Conservation (phyloP, 31 red algal species). For the Pterothamnion heteromorphum region DNA sequence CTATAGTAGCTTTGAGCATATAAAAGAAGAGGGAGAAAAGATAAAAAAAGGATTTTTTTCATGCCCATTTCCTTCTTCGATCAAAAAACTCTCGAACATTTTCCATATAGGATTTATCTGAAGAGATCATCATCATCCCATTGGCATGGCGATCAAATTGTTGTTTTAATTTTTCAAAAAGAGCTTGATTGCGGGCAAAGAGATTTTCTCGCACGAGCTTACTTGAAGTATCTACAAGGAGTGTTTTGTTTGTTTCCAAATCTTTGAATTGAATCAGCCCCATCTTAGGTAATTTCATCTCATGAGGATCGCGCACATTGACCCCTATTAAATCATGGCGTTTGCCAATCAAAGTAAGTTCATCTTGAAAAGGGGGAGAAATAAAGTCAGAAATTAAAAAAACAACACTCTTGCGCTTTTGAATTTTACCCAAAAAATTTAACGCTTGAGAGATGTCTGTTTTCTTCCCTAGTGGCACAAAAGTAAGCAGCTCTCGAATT, state of each 20-base stretch:
- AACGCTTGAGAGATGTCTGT: background rate
- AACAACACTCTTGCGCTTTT: background rate
- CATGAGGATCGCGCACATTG: background rate
- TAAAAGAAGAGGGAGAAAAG: background rate
- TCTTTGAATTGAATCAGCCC: background rate
- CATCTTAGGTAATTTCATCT: background rate
- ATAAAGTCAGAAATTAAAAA: constrained; percentile 15
- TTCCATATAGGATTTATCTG: background rate
- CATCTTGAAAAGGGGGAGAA: background rate
- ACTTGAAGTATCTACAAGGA: background rate
- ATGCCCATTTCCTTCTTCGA: background rate
- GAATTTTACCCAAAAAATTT: background rate
- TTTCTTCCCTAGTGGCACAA: background rate
- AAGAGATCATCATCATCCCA: background rate
- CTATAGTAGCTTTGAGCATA: too few relatives aligned
- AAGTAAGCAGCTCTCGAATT: constrained; percentile 6
- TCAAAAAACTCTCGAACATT: background rate
- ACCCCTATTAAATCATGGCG: background rate
- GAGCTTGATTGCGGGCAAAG: background rate
- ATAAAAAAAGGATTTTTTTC: background rate
- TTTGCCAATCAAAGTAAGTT: background rate
- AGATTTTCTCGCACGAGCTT: background rate
- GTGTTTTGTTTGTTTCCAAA: background rate
- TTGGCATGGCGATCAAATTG: background rate
- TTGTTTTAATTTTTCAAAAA: background rate